Base-by-base conservation (phyloP, 345 rosid species). In the Aurinia saxatilis region DNA sequence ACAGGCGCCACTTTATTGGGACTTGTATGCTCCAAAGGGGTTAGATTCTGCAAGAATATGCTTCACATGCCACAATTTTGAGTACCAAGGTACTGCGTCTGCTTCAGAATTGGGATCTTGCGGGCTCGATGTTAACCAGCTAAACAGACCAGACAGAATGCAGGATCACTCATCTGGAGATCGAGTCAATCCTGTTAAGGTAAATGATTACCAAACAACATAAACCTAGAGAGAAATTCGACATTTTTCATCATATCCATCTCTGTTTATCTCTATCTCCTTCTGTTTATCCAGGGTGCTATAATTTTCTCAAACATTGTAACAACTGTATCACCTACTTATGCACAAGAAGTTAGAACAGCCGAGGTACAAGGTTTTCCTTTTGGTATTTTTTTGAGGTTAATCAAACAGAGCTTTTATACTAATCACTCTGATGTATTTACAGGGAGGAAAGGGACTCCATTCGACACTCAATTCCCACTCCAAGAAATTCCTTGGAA, bases 1-100 rank as follows among this genome's bases (percentile, higher is more conserved):
- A 27, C 74, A 92, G 98, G 96, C 98, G 34, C 98, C 98, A 4
- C 84, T 92, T 21, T 92, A 89, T 29, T 92, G 98, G 98, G 97
- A 92, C 55, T 57, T 92, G 34, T 92, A 92, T 79, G 84, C 84
- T 15, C 90, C 97, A 59, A 89, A 87, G 79, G 98, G 98, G 51
- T 66, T 92, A 55, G 79, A 87, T 77, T 85, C 98, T 42, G 98
- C 98, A 50, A 83, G 97, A 78, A 80, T 92, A 76, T 89, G 99
- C 74, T 93, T 93, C 70, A 93, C 99, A 8, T 93, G 99, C 65
- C 99, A 93, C 75, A 93, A 93, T 75, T 89, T 93, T 63, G 99
- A 92, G 88, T 89, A 92, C 75, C 98, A 92, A 81, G 98, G 98
- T 71, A 77, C 81, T 42, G 78, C 98, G 15, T 83, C 87, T 67